Base-by-base conservation (phyloP, 352 stramenopile genomes). In the Pythium volutum region DNA sequence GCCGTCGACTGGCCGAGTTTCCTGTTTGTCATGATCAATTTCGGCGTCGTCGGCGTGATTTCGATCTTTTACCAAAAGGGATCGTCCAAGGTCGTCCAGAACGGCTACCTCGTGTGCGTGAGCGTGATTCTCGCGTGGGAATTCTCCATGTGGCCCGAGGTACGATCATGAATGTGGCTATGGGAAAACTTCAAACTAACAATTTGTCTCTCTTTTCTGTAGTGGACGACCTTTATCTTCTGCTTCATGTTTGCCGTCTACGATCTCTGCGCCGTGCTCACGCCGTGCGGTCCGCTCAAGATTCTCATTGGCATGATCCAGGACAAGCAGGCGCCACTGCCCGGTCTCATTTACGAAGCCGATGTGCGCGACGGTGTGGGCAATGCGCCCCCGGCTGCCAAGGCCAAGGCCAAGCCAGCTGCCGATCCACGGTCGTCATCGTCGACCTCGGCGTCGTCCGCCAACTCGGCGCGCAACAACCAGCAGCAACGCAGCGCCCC, bases 71-170 rank as follows among this genome's bases (percentile, higher is more conserved):
- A 94, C 69, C 87, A 94, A 69, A 93, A 91, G 58, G 83, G 85
- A 12, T 88, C 74, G 25, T 69, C 85, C 42, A 91, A 89, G 66
- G 59, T 93, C 43, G 65, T 98, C 8, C 95, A 96, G 59, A 97
- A 99, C 68, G 79, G 75, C 7, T 99, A 98, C 73, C 70, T 99
- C 20, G 87, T 99, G 46, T 71, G 91, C 31, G 96, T 97, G 27
- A 98, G 89, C 52, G 93, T 99, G 18, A 98, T 99, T 59, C 81
- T 99, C 58, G 95, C 96, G 18, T 99, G 96, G 95, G 84, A 99
- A 62, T 90, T 99, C 36, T 97, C 89, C 45, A 96, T 97, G 78
- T 98, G 98, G 74, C 94, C 97, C 27, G 88, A 97, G 96, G 90
- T 95, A 91, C 76, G 50, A 22, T 55, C 2, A 20, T 38, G 11